Conservation (phyloP, 2,329 filamentous ascomycete species). For the Cladophialophora chaetospira region DNA sequence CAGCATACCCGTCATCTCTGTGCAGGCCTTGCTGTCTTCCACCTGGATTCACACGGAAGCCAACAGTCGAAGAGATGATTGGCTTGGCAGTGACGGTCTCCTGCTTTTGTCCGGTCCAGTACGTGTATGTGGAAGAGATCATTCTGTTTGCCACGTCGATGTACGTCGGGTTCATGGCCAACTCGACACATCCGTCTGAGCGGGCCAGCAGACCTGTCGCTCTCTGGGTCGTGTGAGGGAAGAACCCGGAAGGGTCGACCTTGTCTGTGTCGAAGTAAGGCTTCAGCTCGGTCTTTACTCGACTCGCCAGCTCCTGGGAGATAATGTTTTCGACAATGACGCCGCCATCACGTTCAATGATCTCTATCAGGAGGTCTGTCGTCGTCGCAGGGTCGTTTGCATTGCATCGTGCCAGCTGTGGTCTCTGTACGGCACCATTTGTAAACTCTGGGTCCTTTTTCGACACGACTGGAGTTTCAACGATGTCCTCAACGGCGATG, state of each 20-base stretch:
- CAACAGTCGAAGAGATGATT: conserved; percentile 38
- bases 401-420: conserved; percentile 21
- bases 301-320: conserved; percentile 18
- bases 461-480: conserved; percentile 9
- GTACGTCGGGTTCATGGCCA: conserved; percentile 41
- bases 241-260: conserved; percentile 33
- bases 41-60: conserved; percentile 36
- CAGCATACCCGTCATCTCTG: conserved; percentile 36
- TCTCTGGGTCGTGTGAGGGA: conserved; percentile 35
- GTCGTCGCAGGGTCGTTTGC: conserved; percentile 25
- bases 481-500: conserved; percentile 20
- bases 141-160: conserved; percentile 40
- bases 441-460: background rate
- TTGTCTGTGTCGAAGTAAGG: conserved; percentile 33
- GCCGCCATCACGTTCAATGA: conserved; percentile 28
- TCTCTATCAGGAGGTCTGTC: conserved; percentile 18
- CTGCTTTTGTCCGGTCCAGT: conserved; percentile 37
- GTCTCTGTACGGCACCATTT: background rate
- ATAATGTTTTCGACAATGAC: conserved; percentile 32
- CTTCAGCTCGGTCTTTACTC: conserved; percentile 32
- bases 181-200: conserved; percentile 44
- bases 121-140: conserved; percentile 42
- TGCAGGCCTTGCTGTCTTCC: conserved; percentile 34
- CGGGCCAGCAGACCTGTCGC: conserved; percentile 44
- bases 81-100: conserved; percentile 29